Evolutionary conservation across 495 filamentous ascomycete genomes (phyloP).

Genomic region (Rhizodiscina lignyota): DNA sequence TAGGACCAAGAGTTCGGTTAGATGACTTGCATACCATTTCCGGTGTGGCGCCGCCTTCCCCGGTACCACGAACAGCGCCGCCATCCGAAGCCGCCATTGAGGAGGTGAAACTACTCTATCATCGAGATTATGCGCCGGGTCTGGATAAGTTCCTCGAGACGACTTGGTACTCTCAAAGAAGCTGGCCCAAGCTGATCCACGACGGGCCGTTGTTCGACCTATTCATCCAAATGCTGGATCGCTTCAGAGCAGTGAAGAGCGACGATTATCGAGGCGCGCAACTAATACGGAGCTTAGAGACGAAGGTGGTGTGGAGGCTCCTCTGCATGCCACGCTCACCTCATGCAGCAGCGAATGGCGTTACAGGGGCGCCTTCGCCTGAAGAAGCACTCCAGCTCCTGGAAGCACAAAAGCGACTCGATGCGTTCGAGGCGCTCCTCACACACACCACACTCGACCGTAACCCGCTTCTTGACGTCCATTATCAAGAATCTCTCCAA

Average conservation of each 20-base stretch:
- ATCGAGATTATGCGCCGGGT: slow-evolving; percentile 57
- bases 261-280: slow-evolving; percentile 23
- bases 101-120: slow-evolving; percentile 24
- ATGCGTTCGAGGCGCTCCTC: slow-evolving; percentile 59
- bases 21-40: too few relatives aligned
- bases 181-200: slow-evolving; percentile 32
- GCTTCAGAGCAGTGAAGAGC: not conserved
- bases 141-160: slow-evolving; percentile 72
- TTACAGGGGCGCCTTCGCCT: slow-evolving; percentile 17
- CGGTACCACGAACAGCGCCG: too few relatives aligned
- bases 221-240: slow-evolving; percentile 40
- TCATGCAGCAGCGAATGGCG: slow-evolving; percentile 17
- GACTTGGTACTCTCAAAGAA: slow-evolving; percentile 55
- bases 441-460: slow-evolving; percentile 45
- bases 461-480: slow-evolving; percentile 31
- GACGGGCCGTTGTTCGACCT: slow-evolving; percentile 43
- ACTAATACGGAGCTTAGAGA: slow-evolving; percentile 17
- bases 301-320: slow-evolving; percentile 21
- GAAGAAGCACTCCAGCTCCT: slow-evolving; percentile 18
- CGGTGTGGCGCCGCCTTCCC: too few relatives aligned
- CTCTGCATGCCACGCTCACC: slow-evolving; percentile 14
- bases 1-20: too few relatives aligned
- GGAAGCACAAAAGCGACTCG: slow-evolving; percentile 47
- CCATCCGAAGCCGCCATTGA: slow-evolving; percentile 18
- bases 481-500: slow-evolving; percentile 5